phyloP scores from a whole-genome alignment of 441 rosid species.

The Manihot esculenta region DNA sequence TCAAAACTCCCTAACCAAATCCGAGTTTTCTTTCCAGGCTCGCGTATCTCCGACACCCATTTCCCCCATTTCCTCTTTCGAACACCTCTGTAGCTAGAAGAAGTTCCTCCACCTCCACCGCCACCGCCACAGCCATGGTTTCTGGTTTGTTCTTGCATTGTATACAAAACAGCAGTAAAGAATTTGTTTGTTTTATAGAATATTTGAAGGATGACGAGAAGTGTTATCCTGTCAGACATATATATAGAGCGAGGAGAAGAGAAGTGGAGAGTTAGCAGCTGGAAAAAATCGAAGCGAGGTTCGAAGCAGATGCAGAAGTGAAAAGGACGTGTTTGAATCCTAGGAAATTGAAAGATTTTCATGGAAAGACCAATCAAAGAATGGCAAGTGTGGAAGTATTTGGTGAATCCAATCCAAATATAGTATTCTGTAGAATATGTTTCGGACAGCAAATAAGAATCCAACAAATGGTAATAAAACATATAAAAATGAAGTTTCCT shows the following conservation, averaged over 20 bases:
- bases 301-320: constrained; percentile 26
- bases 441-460: too few species aligned
- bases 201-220: not conserved
- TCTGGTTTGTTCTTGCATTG: not conserved
- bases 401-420: not conserved
- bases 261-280: constrained; percentile 11
- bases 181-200: not conserved
- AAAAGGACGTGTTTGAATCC: not conserved
- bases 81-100: constrained; percentile 63
- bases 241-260: constrained; percentile 11
- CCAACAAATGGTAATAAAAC: not conserved
- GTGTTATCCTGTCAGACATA: constrained; percentile 7
- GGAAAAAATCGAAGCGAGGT: constrained; percentile 7
- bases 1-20: constrained; percentile 89
- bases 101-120: too few species aligned
- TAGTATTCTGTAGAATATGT: not conserved
- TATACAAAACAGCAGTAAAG: not conserved
- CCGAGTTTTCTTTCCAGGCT: constrained; percentile 71
- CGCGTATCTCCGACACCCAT: constrained; percentile 94
- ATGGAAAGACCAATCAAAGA: not conserved
- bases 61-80: constrained; percentile 88
- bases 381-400: not conserved
- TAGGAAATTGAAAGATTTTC: not conserved
- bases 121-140: constrained; percentile 24
- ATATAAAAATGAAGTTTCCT: not conserved